Conservation (phyloP, 495 filamentous ascomycete species). For the Clavariopsis aquatica region DNA sequence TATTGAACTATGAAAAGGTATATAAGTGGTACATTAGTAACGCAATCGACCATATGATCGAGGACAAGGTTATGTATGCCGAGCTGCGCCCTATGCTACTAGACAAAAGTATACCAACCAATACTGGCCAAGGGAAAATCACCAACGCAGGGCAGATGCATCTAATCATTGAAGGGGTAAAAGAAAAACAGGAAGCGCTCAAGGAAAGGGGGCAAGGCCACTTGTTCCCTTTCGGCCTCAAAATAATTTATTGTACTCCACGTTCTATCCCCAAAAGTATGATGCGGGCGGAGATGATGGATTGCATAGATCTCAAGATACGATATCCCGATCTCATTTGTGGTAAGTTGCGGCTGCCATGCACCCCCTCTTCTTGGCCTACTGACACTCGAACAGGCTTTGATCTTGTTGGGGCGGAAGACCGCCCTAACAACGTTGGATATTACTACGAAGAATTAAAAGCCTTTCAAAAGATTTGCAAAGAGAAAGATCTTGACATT, state of each 20-base stretch:
- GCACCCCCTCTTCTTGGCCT: not conserved
- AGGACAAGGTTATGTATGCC: conserved; percentile 47
- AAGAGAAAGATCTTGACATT: conserved; percentile 39
- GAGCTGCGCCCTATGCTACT: conserved; percentile 47
- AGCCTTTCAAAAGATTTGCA: conserved; percentile 41
- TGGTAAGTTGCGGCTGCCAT: conserved; percentile 30
- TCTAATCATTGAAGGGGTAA: conserved; percentile 41
- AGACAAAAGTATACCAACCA: conserved; percentile 44
- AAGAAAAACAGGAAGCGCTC: conserved; percentile 39
- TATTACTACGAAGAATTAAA: conserved; percentile 44
- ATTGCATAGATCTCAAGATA: conserved; percentile 51
- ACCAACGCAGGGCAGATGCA: conserved; percentile 42
- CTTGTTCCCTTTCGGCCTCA: conserved; percentile 46
- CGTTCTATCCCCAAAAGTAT: conserved; percentile 40
- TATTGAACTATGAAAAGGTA: conserved; percentile 44
- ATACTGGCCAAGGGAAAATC: conserved; percentile 37
- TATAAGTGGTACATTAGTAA: conserved; percentile 46
- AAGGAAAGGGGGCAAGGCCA: conserved; percentile 29
- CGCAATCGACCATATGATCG: conserved; percentile 47
- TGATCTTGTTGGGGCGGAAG: conserved; percentile 49
- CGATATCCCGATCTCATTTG: conserved; percentile 49
- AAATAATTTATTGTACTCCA: conserved; percentile 48
- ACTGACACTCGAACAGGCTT: conserved; percentile 38
- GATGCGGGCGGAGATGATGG: conserved; percentile 44
- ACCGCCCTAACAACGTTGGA: conserved; percentile 44